A percentile compares a stretch with the other conserved stretches of the same genome.
phyloP scores from a whole-genome alignment of 2,329 filamentous ascomycete genomes.

The Stagonosporopsis chrysanthemi region DNA sequence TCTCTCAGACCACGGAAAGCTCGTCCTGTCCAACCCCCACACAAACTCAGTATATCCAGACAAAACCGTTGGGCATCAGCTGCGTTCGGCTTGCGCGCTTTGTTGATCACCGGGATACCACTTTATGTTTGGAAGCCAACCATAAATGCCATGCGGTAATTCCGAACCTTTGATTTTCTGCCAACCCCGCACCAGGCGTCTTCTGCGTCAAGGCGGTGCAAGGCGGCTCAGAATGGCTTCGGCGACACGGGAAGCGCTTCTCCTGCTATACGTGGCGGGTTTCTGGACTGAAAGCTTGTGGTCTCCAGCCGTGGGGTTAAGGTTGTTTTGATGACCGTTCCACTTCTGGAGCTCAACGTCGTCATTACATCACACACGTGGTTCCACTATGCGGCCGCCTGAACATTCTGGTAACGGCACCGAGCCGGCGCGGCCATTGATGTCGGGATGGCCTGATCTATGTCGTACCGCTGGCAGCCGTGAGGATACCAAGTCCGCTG shows the following conservation, averaged over 20 bases:
- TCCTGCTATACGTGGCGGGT: background rate
- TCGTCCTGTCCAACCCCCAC: background rate
- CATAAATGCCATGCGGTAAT: slow-evolving; percentile 2
- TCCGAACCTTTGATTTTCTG: background rate
- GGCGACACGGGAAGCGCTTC: background rate
- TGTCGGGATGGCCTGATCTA: slow-evolving; percentile 2
- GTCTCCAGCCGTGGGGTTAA: slow-evolving; percentile 9
- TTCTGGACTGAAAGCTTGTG: background rate
- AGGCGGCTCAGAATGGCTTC: slow-evolving; percentile 6
- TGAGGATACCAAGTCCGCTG: slow-evolving; percentile 28
- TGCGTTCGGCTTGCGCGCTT: background rate
- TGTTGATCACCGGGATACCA: background rate
- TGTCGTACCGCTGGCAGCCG: slow-evolving; percentile 32
- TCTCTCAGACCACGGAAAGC: background rate
- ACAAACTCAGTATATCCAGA: background rate
- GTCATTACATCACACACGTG: slow-evolving; percentile 18
- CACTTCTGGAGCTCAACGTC: slow-evolving; percentile 15
- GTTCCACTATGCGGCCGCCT: slow-evolving; percentile 3
- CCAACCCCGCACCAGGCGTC: slow-evolving; percentile 3
- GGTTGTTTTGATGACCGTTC: slow-evolving; percentile 8
- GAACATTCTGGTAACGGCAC: slow-evolving; percentile 1
- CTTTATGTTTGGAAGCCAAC: background rate
- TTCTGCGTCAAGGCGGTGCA: background rate
- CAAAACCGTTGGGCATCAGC: background rate
- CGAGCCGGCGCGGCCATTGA: slow-evolving; percentile 1